Evolutionary conservation across 2,329 filamentous ascomycete species (phyloP), one percentile per base, ranked within the genome.

Genomic region (Neonectria sp.): DNA sequence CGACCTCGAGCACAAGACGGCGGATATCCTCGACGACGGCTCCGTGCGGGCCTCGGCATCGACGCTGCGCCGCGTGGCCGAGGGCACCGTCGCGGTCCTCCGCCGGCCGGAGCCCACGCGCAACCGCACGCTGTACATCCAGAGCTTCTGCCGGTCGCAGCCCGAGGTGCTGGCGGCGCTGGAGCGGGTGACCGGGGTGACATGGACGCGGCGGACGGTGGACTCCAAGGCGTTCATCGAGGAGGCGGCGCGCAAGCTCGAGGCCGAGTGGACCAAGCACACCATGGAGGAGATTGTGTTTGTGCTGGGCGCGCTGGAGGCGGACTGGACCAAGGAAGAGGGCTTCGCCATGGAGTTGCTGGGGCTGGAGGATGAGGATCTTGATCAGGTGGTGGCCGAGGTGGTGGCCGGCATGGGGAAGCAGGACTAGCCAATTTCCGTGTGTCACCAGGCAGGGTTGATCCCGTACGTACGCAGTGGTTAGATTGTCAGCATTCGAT

Each of bases 1-100:
- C 65, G 81, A 88, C 63, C 65, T 81, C 2, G 79, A 82, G n/a
- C 78, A 78, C 2, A 79, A 82, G 25, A 82, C 77, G 15, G 82
- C 83, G 2, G 81, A 78, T 1, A 78, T 90, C 6, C 85, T 84
- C 17, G 86, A 91, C 71, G 85, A 83, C 3, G 89, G 89, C 3
- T 79, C 87, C 53, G 75, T 78, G 3, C 73, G 75, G 4, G 85
- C 89, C 70, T 86, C 84, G 21, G 68, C 82, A 4, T 87, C 88
- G 0, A 87, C 84, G 0, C 80, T 91, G 6, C 73, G 76, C 0
- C 81, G 84, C 6, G 78, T 90, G 8, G 88, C 79, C 0, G 80
- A 84, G 60, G 84, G 83, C 1, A 82, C 90, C 1, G 84, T 85
- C 0, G 83, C 83, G 0, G 80, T 88, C 1, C 78, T 91, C 67